phyloP scores from a whole-genome alignment of 768 basidiomycete species.

The Russula emetica region DNA sequence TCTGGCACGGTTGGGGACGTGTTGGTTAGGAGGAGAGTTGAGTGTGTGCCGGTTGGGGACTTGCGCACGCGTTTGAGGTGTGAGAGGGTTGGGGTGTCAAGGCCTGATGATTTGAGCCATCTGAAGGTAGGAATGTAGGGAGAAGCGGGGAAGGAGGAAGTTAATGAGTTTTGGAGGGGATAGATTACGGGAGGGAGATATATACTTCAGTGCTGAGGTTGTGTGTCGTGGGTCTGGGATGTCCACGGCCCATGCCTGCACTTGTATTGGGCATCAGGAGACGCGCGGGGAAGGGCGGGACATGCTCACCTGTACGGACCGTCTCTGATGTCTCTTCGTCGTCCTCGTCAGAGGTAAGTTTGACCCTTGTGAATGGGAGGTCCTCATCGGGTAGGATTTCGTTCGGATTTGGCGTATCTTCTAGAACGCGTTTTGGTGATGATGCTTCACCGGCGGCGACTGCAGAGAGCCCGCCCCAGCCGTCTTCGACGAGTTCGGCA shows the following conservation, averaged over 20 bases:
- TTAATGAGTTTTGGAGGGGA: not conserved
- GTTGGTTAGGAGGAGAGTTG: conserved; percentile 53
- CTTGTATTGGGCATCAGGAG: conserved; percentile 36
- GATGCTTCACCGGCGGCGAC: conserved; percentile 28
- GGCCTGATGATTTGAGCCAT: conserved; percentile 61
- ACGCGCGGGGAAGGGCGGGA: conserved; percentile 4
- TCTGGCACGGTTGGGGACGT: conserved; percentile 40
- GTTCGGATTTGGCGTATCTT: conserved; percentile 38
- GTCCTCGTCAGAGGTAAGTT: conserved; percentile 48
- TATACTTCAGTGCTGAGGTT: conserved; percentile 59
- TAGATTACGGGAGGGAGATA: not conserved
- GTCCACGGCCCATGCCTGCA: conserved; percentile 74
- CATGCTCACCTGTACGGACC: conserved; percentile 50
- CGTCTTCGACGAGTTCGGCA: conserved; percentile 37
- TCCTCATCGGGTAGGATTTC: conserved; percentile 52
- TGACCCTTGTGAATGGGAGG: conserved; percentile 64
- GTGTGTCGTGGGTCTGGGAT: conserved; percentile 58
- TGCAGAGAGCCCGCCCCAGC: conserved; percentile 44
- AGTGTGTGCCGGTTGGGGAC: conserved; percentile 35
- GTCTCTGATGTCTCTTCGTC: conserved; percentile 59
- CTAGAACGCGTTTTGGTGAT: conserved; percentile 18
- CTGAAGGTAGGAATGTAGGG: too few species aligned
- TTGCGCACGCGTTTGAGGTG: conserved; percentile 79
- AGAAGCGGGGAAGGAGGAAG: too few species aligned
- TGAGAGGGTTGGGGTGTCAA: conserved; percentile 58